Conservation (phyloP, 1,284 basidiomycete species). For the Cryptococcus deneoformans region DNA sequence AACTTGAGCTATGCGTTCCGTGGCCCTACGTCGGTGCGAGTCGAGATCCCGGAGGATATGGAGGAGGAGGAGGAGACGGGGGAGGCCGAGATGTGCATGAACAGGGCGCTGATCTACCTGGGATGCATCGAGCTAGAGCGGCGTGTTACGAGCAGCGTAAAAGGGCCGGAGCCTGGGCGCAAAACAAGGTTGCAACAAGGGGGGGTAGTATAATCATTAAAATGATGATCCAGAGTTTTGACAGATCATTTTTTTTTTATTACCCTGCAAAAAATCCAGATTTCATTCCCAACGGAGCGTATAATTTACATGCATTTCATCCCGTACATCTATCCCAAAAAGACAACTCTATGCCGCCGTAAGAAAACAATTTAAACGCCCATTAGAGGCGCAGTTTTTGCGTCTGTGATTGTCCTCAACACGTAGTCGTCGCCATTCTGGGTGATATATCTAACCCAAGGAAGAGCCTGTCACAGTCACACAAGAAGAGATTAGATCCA, state of each 20-base stretch:
- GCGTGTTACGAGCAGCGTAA: too few species aligned
- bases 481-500: too few species aligned
- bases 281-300: neutral
- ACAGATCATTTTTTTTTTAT: neutral
- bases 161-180: neutral
- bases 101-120: neutral
- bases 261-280: neutral
- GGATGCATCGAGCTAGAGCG: neutral
- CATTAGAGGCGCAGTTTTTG: conserved; percentile 21
- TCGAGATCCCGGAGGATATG: neutral
- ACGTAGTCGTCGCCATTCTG: conserved; percentile 94
- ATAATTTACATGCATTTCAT: neutral
- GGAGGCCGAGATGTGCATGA: neutral
- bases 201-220: too few species aligned
- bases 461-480: neutral
- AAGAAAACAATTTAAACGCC: neutral
- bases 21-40: neutral
- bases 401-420: conserved; percentile 45
- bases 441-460: conserved; percentile 40
- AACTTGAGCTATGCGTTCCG: neutral
- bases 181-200: too few species aligned
- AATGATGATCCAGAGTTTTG: too few species aligned
- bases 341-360: neutral
- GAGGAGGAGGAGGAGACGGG: neutral
- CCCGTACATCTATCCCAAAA: neutral